Percentiles rank a stretch among this genome's conserved stretches.
phyloP scores from a whole-genome alignment of 202 grass and related monocot genomes.

The Zoysia matrella region DNA sequence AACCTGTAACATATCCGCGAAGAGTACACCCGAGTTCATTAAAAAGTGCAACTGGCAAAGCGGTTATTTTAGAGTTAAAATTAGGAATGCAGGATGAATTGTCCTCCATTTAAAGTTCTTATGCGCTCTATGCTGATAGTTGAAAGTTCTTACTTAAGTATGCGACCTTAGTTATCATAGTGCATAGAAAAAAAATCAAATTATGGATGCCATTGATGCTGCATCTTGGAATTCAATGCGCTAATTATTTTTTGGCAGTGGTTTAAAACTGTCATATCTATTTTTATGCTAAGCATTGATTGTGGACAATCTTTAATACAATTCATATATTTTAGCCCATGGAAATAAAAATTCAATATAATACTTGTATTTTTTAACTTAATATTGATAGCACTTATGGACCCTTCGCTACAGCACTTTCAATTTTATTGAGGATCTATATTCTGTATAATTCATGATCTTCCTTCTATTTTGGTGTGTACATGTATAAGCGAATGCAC shows the following conservation, averaged over 20 bases:
- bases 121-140: background rate
- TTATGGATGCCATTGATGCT: background rate
- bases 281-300: background rate
- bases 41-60: background rate
- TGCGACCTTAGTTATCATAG: background rate
- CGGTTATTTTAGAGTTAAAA: background rate
- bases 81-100: background rate
- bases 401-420: too few relatives aligned
- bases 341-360: background rate
- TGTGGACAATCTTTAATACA: background rate
- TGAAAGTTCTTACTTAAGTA: background rate
- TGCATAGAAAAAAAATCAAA: background rate
- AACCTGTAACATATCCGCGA: background rate
- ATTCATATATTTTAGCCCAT: background rate
- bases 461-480: too few relatives aligned
- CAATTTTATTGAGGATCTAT: too few relatives aligned
- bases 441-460: too few relatives aligned
- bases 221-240: background rate
- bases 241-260: background rate
- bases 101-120: background rate
- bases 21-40: background rate
- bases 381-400: background rate
- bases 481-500: too few relatives aligned
- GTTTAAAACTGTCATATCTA: background rate
- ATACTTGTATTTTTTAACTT: background rate